Evolutionary conservation across 1,139 yeast species (phyloP), one percentile per base, ranked within the genome.

Genomic region (Yamadazyma sp.): DNA sequence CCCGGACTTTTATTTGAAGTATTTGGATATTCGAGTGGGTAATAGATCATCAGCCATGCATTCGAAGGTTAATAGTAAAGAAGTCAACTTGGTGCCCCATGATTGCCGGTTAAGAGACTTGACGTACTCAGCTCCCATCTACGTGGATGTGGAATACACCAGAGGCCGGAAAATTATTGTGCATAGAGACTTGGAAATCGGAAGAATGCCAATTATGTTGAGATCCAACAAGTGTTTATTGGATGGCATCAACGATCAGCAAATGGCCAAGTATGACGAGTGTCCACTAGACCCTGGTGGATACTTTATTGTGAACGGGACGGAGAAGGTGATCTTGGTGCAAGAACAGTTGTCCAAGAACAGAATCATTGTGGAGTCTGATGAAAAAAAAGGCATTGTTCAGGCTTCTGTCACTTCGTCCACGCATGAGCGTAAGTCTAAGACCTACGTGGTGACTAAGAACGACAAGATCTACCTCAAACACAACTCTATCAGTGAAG

Each of bases 261-360:
- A 79, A 52, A 92, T 94, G 97, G 97, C 98, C 1, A 67, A 68
- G 30, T 72, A 86, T 52, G 86, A 86, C 53, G 99, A 92, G 62
- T 94, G 99, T 62, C 99, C 99, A 0, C 70, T 92, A 38, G 98
- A 92, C 62, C 98, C 98, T 4, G 99, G 99, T 63, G 99, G 99
- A 51, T 92, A 92, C 57, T 92, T 92, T 53, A 85, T 92, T 53
- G 97, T 92, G 33, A 92, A 92, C 58, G 99, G 99, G 59, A 92
- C 98, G 0, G 99, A 92, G 59, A 92, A 92, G 60, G 99, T 92
- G 34, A 94, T 92, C 46, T 76, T 92, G 51, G 95, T 92, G 33
- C 99, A 92, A 63, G 99, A 92, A 63, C 99, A 92, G 69, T 73
- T 92, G 58, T 85, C 96, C 38, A 92, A 92, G 64, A 92, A 92